These are phyloP conservation scores for Evernia prunastri DNA, from an alignment of 495 filamentous ascomycete genomes.

Conservation along the genomic window DNA sequence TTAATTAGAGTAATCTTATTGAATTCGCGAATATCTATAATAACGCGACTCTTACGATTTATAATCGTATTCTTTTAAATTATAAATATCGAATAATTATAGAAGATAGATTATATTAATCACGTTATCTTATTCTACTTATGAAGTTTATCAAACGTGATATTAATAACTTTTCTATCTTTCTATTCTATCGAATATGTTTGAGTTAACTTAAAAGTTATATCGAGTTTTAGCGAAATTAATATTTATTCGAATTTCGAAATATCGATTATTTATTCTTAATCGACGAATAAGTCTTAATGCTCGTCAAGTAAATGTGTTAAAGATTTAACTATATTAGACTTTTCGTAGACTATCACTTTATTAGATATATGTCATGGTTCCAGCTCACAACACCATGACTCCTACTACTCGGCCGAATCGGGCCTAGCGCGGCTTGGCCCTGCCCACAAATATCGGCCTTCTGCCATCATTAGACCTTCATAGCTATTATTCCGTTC, in stretches of 20 bases:
- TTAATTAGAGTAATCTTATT: slow-evolving; percentile 11
- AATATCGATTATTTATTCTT: not conserved
- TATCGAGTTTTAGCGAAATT: slow-evolving; percentile 1
- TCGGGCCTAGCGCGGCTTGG: no score
- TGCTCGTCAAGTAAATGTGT: slow-evolving; percentile 7
- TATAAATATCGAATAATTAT: slow-evolving; percentile 20
- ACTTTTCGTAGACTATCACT: not conserved
- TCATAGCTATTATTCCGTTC: no score
- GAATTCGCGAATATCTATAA: slow-evolving; percentile 7
- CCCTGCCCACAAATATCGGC: no score
- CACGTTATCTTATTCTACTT: slow-evolving; percentile 15
- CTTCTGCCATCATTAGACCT: no score
- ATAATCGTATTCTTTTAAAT: slow-evolving; percentile 12
- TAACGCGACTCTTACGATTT: not conserved
- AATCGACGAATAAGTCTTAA: slow-evolving; percentile 1
- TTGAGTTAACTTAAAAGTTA: not conserved
- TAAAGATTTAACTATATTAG: not conserved
- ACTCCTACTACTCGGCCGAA: no score
- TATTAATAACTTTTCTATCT: slow-evolving; percentile 18
- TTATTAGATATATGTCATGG: no score
- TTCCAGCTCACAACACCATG: no score
- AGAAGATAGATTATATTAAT: not conserved
- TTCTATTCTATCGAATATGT: slow-evolving; percentile 7
- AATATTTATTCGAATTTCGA: not conserved
- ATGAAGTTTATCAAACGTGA: slow-evolving; percentile 20